A percentile compares a stretch with the other conserved stretches of the same genome.
These are phyloP conservation scores for Lachnum nothofagi DNA, from an alignment of 2,329 filamentous ascomycete species.

Conservation along the genomic window DNA sequence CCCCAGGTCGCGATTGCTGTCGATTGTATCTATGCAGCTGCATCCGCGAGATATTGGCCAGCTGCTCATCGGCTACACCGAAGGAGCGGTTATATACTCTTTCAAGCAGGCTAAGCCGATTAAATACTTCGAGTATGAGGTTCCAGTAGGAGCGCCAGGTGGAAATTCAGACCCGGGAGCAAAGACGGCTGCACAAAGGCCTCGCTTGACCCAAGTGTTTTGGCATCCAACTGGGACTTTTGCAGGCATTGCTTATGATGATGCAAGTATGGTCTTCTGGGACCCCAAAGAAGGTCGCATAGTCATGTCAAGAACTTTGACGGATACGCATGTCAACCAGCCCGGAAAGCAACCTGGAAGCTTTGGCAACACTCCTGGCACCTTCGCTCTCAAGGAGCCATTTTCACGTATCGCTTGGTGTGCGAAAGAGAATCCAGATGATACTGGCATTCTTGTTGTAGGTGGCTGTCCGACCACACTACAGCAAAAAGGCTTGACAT, in stretches of 20 bases:
- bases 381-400: slow-evolving; percentile 62
- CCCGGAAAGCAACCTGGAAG: slow-evolving; percentile 43
- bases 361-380: slow-evolving; percentile 41
- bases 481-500: slow-evolving; percentile 71
- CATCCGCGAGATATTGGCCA: slow-evolving; percentile 91
- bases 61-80: slow-evolving; percentile 81
- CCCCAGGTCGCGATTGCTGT: slow-evolving; percentile 57
- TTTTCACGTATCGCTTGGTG: slow-evolving; percentile 84
- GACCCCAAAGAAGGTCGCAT: slow-evolving; percentile 83
- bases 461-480: slow-evolving; percentile 69
- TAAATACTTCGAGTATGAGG: slow-evolving; percentile 76
- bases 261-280: slow-evolving; percentile 90
- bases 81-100: slow-evolving; percentile 84
- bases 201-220: slow-evolving; percentile 72
- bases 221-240: slow-evolving; percentile 79
- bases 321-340: slow-evolving; percentile 67
- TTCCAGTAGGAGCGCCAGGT: slow-evolving; percentile 80
- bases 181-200: slow-evolving; percentile 59
- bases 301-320: slow-evolving; percentile 75
- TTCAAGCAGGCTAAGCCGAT: slow-evolving; percentile 83
- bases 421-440: slow-evolving; percentile 87
- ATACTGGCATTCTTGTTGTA: slow-evolving; percentile 81
- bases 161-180: slow-evolving; percentile 57
- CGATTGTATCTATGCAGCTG: slow-evolving; percentile 72
- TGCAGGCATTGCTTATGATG: slow-evolving; percentile 38